Evolutionary conservation across 2,329 filamentous ascomycete species (phyloP).

Genomic region (Cryphonectria parasitica): DNA sequence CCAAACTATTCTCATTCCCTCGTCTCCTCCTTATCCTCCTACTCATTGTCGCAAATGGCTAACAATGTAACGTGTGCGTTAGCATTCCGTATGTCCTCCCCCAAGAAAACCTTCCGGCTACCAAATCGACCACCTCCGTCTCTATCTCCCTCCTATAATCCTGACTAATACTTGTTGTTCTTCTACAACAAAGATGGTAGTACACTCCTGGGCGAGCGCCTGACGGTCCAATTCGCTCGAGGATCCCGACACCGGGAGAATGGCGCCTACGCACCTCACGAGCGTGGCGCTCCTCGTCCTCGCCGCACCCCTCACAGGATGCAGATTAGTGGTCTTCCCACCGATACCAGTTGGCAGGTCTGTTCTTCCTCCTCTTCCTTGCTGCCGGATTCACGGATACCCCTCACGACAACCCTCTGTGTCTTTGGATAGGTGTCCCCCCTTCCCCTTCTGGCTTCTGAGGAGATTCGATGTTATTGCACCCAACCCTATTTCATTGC

Average conservation of each 20-base stretch:
- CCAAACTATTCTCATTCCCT: slow-evolving; percentile 30
- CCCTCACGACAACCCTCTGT: slow-evolving; percentile 27
- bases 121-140: slow-evolving; percentile 34
- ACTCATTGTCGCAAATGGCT: slow-evolving; percentile 32
- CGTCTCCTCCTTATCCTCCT: slow-evolving; percentile 30
- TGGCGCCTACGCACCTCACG: slow-evolving; percentile 53
- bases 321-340: slow-evolving; percentile 95
- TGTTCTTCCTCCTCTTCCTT: slow-evolving; percentile 70
- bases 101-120: slow-evolving; percentile 34
- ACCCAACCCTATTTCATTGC: slow-evolving; percentile 12
- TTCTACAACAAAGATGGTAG: slow-evolving; percentile 74
- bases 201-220: slow-evolving; percentile 95
- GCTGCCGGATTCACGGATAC: slow-evolving; percentile 49
- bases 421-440: slow-evolving; percentile 30
- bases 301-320: slow-evolving; percentile 95
- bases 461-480: slow-evolving; percentile 24
- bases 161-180: slow-evolving; percentile 40
- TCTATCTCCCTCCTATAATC: slow-evolving; percentile 32
- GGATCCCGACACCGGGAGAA: slow-evolving; percentile 67
- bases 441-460: slow-evolving; percentile 19
- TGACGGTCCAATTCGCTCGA: slow-evolving; percentile 97
- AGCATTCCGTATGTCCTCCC: slow-evolving; percentile 64
- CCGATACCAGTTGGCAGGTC: slow-evolving; percentile 99
- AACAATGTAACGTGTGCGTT: slow-evolving; percentile 35
- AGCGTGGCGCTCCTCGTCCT: slow-evolving; percentile 71